These are phyloP conservation scores for Ensete glaucum DNA, from an alignment of 176 grass and related monocot genomes.

Conservation along the genomic window DNA sequence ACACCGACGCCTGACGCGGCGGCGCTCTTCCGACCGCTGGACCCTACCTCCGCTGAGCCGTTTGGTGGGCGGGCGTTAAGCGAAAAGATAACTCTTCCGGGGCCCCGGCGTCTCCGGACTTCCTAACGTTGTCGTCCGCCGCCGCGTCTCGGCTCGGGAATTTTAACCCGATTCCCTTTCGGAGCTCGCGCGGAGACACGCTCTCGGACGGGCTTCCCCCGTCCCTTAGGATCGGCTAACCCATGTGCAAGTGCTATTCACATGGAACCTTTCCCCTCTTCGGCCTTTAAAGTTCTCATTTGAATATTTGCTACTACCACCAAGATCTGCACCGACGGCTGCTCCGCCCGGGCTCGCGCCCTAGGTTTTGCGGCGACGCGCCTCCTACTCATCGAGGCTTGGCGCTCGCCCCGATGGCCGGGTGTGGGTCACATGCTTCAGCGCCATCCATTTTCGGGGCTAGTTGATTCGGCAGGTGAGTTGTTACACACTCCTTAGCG, in stretches of 20 bases:
- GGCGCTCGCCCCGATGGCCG: constrained; percentile 27
- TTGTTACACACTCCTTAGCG: constrained; percentile 73
- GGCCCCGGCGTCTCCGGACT: constrained; percentile 39
- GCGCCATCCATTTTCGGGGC: constrained; percentile 62
- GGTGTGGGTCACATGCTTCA: constrained; percentile 58
- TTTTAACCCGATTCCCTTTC: constrained; percentile 32
- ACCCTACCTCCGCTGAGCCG: too few species aligned
- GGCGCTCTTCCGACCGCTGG: too few species aligned
- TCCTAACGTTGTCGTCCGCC: constrained; percentile 44
- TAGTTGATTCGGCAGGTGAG: constrained; percentile 83
- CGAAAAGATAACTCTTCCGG: too few species aligned
- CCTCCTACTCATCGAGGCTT: not conserved
- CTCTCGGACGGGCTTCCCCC: constrained; percentile 32
- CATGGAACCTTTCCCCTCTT: constrained; percentile 50
- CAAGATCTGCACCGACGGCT: constrained; percentile 41
- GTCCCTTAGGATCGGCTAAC: constrained; percentile 40
- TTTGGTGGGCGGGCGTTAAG: too few species aligned
- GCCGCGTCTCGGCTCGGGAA: constrained; percentile 41
- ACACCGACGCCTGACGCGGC: too few species aligned
- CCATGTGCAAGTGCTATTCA: constrained; percentile 44
- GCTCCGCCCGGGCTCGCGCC: constrained; percentile 31
- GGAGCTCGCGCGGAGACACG: constrained; percentile 4
- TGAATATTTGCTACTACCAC: constrained; percentile 52
- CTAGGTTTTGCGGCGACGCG: constrained; percentile 24
- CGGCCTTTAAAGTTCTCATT: constrained; percentile 51